These are phyloP conservation scores for Cyclotella cryptica DNA, from an alignment of 108 stramenopile genomes.

Conservation along the genomic window DNA sequence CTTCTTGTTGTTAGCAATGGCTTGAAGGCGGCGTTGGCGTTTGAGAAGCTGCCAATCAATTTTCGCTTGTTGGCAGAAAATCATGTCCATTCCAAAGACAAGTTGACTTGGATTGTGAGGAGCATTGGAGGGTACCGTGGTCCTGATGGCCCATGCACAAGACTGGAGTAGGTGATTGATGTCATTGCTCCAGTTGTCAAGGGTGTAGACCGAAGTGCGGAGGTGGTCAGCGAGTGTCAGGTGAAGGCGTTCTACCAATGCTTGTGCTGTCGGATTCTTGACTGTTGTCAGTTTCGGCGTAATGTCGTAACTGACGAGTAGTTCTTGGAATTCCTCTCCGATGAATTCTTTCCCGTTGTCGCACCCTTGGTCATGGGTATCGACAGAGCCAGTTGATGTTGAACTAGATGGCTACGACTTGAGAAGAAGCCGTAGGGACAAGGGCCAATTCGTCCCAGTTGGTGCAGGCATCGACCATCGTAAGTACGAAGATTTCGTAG, in stretches of 20 bases:
- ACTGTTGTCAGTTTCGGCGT: slow-evolving; percentile 37
- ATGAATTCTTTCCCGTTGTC: slow-evolving; percentile 64
- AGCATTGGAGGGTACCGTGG: not conserved
- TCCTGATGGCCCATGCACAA: slow-evolving; percentile 4
- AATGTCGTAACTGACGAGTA: slow-evolving; percentile 38
- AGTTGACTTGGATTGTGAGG: slow-evolving; percentile 15
- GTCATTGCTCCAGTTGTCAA: not conserved
- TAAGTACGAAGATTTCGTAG: not conserved
- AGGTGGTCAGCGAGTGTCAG: slow-evolving; percentile 19
- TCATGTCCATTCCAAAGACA: slow-evolving; percentile 8
- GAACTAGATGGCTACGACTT: not conserved
- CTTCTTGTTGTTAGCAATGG: slow-evolving; percentile 17
- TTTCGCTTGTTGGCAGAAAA: slow-evolving; percentile 13
- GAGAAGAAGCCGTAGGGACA: not conserved
- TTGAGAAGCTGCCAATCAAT: slow-evolving; percentile 21
- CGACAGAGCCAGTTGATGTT: slow-evolving; percentile 42
- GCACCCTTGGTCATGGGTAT: slow-evolving; percentile 53
- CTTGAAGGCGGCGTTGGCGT: not conserved
- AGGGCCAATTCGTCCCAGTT: not conserved
- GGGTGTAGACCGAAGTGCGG: slow-evolving; percentile 3
- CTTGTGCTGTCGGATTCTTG: slow-evolving; percentile 55
- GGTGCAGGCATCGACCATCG: not conserved
- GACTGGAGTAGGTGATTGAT: slow-evolving; percentile 16
- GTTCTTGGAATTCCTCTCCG: slow-evolving; percentile 51
- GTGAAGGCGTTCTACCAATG: slow-evolving; percentile 58